Percentiles rank a stretch among this genome's conserved stretches.
Conservation (phyloP, 495 filamentous ascomycete species). For the Penicillium subrubescens region DNA sequence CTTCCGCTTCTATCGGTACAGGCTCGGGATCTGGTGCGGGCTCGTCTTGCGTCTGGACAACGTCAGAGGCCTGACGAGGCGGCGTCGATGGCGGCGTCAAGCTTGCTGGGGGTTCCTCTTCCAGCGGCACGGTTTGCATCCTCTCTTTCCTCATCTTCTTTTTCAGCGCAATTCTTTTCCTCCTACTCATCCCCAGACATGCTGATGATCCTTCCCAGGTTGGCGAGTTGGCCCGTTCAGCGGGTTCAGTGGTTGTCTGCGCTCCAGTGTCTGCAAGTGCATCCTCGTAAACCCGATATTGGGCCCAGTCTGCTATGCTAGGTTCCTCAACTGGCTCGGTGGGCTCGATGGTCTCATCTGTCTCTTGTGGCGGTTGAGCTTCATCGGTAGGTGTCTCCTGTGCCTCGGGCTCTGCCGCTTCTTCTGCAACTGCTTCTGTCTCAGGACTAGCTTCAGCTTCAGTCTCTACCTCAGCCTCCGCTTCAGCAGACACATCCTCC, state of each 20-base stretch:
- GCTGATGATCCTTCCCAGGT: constrained; percentile 9
- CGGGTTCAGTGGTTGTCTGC: constrained; percentile 3
- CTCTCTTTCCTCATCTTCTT: constrained; percentile 27
- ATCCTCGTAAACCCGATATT: neutral
- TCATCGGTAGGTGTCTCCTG: neutral
- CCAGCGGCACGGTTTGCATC: neutral
- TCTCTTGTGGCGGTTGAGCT: neutral
- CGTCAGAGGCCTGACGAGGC: constrained; percentile 22
- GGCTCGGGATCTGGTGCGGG: neutral
- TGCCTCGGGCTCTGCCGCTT: neutral
- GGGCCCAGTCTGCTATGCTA: neutral
- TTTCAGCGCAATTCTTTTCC: neutral
- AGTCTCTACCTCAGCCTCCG: constrained; percentile 3
- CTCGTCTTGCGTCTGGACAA: constrained; percentile 4
- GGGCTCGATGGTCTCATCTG: neutral
- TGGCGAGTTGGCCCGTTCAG: constrained; percentile 11
- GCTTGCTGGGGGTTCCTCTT: constrained; percentile 28
- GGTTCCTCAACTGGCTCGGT: neutral
- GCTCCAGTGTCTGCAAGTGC: constrained; percentile 4
- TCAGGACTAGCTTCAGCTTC: neutral
- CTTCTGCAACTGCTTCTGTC: constrained; percentile 3
- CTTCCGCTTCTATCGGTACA: neutral
- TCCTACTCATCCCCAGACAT: neutral
- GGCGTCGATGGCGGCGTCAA: constrained; percentile 48
- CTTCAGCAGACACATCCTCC: constrained; percentile 7